phyloP scores from a whole-genome alignment of 208 protist species.

The Crithidia fasciculata region DNA sequence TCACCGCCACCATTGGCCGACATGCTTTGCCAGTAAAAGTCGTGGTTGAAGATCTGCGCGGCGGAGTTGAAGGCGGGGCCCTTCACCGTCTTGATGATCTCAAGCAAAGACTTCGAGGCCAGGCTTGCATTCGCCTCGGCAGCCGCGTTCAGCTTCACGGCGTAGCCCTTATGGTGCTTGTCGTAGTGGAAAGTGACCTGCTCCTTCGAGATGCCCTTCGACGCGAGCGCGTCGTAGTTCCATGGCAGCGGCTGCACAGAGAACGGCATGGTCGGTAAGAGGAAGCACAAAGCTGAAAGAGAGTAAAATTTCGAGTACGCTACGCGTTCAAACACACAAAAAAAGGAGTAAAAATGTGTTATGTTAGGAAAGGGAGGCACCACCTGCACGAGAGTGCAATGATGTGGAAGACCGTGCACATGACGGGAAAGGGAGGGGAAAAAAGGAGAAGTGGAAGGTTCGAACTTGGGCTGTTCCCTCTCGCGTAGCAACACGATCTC shows the following conservation, averaged over 20 bases:
- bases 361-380: too few relatives aligned
- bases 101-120: slow-evolving; percentile 73
- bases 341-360: too few relatives aligned
- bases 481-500: too few relatives aligned
- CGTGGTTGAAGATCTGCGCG: slow-evolving; percentile 95
- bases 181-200: slow-evolving; percentile 92
- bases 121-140: slow-evolving; percentile 66
- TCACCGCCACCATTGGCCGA: slow-evolving; percentile 65
- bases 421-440: too few relatives aligned
- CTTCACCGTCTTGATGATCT: slow-evolving; percentile 85
- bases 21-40: slow-evolving; percentile 94
- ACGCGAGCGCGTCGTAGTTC: slow-evolving; percentile 70
- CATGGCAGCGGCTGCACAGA: slow-evolving; percentile 79
- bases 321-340: too few relatives aligned
- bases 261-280: slow-evolving; percentile 58
- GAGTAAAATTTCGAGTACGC: too few relatives aligned
- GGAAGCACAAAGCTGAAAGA: too few relatives aligned
- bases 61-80: slow-evolving; percentile 92
- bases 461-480: too few relatives aligned
- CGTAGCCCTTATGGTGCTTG: slow-evolving; percentile 94
- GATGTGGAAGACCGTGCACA: too few relatives aligned
- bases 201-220: slow-evolving; percentile 89
- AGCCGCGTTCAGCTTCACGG: slow-evolving; percentile 89
- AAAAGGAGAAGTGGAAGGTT: too few relatives aligned
- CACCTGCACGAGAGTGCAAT: too few relatives aligned